Percentiles rank a stretch among this genome's conserved stretches.
Evolutionary conservation across 257 asterid species (phyloP).

Genomic region (Solanum gandarillasii): DNA sequence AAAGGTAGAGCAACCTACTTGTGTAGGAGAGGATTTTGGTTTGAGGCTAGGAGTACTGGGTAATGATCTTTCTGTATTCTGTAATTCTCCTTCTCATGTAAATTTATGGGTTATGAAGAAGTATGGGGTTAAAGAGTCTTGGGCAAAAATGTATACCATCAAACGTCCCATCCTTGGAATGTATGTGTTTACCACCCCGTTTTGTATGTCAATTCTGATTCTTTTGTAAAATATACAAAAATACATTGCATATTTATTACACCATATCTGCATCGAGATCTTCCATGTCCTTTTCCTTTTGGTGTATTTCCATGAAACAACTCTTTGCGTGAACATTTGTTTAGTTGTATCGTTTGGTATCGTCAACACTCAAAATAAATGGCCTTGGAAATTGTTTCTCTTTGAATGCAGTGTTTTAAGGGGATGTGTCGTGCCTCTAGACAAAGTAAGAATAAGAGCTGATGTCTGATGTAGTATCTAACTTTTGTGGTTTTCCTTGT

Average conservation of each 20-base stretch:
- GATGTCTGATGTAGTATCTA: neutral
- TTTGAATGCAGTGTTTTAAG: neutral
- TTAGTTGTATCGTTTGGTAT: neutral
- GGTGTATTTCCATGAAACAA: neutral
- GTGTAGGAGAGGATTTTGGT: constrained; percentile 5
- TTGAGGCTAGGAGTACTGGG: too few species aligned
- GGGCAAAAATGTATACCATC: too few species aligned
- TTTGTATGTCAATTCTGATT: neutral
- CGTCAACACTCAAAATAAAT: neutral
- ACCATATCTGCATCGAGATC: neutral
- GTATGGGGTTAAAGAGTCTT: too few species aligned
- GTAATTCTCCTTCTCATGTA: too few species aligned
- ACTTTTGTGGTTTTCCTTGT: neutral
- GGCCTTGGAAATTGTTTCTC: neutral
- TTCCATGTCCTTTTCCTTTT: neutral
- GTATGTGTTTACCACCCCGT: too few species aligned
- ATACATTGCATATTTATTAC: neutral
- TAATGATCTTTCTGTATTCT: too few species aligned
- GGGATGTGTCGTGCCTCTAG: neutral
- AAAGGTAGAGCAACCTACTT: constrained; percentile 19
- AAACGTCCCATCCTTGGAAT: too few species aligned
- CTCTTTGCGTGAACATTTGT: neutral
- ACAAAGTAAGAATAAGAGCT: neutral
- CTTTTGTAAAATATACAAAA: neutral
- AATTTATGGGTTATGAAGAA: constrained; percentile 47